Evolutionary conservation across 129 eudicot genomes (phyloP).

Genomic region (Scalesia atractyloides): DNA sequence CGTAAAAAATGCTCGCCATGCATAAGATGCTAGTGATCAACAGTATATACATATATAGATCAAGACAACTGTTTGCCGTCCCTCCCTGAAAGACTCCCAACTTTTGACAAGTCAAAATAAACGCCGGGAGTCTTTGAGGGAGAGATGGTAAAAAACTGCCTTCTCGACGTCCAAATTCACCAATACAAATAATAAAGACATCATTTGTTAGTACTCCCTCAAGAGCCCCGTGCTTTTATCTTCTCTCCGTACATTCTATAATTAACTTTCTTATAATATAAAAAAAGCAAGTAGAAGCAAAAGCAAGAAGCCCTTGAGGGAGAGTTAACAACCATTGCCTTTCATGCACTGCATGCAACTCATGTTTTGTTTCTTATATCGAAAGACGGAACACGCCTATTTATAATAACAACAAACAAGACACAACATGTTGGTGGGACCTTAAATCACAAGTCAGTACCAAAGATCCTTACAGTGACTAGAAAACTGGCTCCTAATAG

Average conservation of each 20-base stretch:
- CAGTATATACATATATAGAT: background rate
- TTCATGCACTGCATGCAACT: slow-evolving; percentile 27
- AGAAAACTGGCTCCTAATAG: slow-evolving; percentile 28
- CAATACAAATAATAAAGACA: slow-evolving; percentile 16
- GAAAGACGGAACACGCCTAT: slow-evolving; percentile 9
- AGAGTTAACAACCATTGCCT: slow-evolving; percentile 55
- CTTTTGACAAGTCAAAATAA: slow-evolving; percentile 10
- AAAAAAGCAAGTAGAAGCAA: slow-evolving; percentile 12
- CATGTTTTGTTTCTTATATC: slow-evolving; percentile 15
- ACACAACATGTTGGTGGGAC: slow-evolving; percentile 38
- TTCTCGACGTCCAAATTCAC: slow-evolving; percentile 4
- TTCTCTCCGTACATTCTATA: slow-evolving; percentile 3
- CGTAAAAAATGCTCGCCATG: background rate
- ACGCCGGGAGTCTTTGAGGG: slow-evolving; percentile 48
- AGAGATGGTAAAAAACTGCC: slow-evolving; percentile 46
- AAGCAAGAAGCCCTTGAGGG: slow-evolving; percentile 72
- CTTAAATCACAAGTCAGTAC: slow-evolving; percentile 32
- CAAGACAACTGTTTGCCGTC: slow-evolving; percentile 41
- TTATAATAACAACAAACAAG: slow-evolving; percentile 31
- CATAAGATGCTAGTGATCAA: background rate
- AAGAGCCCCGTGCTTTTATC: slow-evolving; percentile 33
- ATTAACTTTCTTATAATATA: background rate
- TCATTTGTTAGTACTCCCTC: slow-evolving; percentile 41
- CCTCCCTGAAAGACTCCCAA: slow-evolving; percentile 42
- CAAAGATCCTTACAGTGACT: slow-evolving; percentile 30